phyloP scores from a whole-genome alignment of 495 filamentous ascomycete genomes.

The Saxophila tyrrhenica region DNA sequence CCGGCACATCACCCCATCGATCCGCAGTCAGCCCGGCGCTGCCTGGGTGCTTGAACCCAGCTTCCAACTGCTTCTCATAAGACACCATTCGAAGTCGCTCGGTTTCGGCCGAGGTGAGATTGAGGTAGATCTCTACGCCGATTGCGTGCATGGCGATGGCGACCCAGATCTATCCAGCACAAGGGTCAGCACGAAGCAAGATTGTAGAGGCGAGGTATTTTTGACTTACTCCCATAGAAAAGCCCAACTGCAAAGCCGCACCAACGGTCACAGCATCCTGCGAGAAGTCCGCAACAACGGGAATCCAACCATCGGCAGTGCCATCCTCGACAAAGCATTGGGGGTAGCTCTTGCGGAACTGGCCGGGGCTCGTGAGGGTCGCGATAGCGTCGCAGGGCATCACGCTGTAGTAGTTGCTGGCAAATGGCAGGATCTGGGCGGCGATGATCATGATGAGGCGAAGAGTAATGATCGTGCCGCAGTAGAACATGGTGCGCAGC shows the following conservation, averaged over 20 bases:
- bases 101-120: slow-evolving; percentile 35
- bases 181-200: neutral
- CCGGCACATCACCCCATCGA: slow-evolving; percentile 33
- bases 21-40: slow-evolving; percentile 36
- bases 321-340: slow-evolving; percentile 9
- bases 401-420: slow-evolving; percentile 28
- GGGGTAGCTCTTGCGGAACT: neutral
- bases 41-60: slow-evolving; percentile 38
- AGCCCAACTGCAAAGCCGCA: slow-evolving; percentile 30
- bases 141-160: slow-evolving; percentile 35
- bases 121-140: slow-evolving; percentile 38
- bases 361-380: slow-evolving; percentile 20
- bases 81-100: slow-evolving; percentile 36
- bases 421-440: slow-evolving; percentile 26
- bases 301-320: slow-evolving; percentile 20
- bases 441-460: slow-evolving; percentile 32
- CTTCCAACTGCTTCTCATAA: slow-evolving; percentile 41
- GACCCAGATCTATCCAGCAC: slow-evolving; percentile 29
- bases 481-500: slow-evolving; percentile 39
- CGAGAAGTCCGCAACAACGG: slow-evolving; percentile 28
- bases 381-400: slow-evolving; percentile 36
- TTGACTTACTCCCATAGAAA: slow-evolving; percentile 27
- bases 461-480: slow-evolving; percentile 38
- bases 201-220: neutral
- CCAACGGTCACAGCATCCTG: slow-evolving; percentile 25